Evolutionary conservation across 805 yeast genomes (phyloP), one percentile per base, ranked within the genome.

Genomic region (Cyberlindnera nakhonratchasimensis): DNA sequence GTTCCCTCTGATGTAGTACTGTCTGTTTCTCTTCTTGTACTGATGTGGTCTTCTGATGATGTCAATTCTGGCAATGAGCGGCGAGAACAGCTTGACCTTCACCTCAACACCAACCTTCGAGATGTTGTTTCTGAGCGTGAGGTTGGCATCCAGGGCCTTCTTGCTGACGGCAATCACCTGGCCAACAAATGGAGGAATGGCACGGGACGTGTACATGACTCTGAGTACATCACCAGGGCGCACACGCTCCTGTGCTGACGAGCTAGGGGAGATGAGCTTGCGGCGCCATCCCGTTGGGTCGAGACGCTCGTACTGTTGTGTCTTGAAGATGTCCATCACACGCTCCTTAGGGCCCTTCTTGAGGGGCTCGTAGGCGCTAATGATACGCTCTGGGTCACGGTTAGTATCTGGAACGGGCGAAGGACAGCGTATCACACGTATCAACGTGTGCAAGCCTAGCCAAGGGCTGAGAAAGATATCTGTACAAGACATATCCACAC

Each of bases 31-130:
- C 48, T 74, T 71, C 71, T 84, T 79, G 64, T 87, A 81, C 58
- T 75, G 77, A 49, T 67, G 64, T 29, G 95, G 91, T 64, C 82
- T 82, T 64, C 85, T 75, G 48, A 91, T 64, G 29, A 89, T 63
- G 64, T 90, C 97, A 40, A 91, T 72, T 63, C 82, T 77, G 48
- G 80, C 76, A 42, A 93, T 73, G 41, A 79, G 70, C 7, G 97
- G 96, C 48, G 83, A 84, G 69, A 73, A 91, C 20, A 91, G 65
- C 22, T 91, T 90, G 36, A 89, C 77, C 48, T 91, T 72, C 48
- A 82, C 67, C 58, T 91, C 98, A 37, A 87, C 91, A 43, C 95
- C 95, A n/a, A 86, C 66, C 53, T 84, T 85, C 48, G 82, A 74
- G 53, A 87, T 71, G 59, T 84, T 87, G 61, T 89, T 87, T 71